A percentile compares a stretch with the other conserved stretches of the same genome.
Conservation (phyloP, 139 green algal species). For the Limnomonas spitsbergensis region DNA sequence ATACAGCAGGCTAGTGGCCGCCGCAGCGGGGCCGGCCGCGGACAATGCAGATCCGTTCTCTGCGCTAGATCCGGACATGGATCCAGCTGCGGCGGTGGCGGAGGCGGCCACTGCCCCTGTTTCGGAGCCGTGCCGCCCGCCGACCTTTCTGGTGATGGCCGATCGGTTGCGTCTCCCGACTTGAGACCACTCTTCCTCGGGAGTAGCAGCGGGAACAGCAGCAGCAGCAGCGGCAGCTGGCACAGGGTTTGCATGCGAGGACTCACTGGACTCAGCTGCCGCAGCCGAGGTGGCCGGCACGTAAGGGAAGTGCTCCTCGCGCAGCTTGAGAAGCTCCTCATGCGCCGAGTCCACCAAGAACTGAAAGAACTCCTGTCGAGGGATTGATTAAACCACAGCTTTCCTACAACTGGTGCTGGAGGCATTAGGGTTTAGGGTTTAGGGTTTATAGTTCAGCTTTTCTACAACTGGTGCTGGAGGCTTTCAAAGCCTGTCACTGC, state of each 20-base stretch:
- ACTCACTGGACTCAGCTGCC: not conserved
- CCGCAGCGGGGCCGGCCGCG: not conserved
- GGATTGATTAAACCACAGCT: too few relatives aligned
- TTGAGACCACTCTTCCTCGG: constrained; percentile 45
- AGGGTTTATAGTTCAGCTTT: too few relatives aligned
- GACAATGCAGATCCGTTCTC: too few relatives aligned
- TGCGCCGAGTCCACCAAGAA: constrained; percentile 70
- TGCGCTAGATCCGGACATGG: too few relatives aligned
- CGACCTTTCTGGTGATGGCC: constrained; percentile 20
- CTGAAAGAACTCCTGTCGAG: constrained; percentile 81
- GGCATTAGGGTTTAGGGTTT: too few relatives aligned
- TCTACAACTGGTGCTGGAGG: too few relatives aligned
- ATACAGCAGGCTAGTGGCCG: constrained; percentile 16
- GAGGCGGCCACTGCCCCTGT: not conserved
- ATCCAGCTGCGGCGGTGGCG: not conserved
- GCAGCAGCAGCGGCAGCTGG: too few relatives aligned
- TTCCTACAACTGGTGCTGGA: too few relatives aligned
- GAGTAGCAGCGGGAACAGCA: too few relatives aligned
- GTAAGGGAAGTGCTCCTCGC: not conserved
- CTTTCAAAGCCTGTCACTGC: too few relatives aligned
- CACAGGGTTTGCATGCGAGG: not conserved
- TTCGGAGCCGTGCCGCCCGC: too few relatives aligned
- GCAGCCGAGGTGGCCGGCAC: too few relatives aligned
- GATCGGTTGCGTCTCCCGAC: constrained; percentile 42
- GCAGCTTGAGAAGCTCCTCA: constrained; percentile 60